Base-by-base conservation (phyloP, 2,329 filamentous ascomycete genomes). In the Bipolaris oryzae region DNA sequence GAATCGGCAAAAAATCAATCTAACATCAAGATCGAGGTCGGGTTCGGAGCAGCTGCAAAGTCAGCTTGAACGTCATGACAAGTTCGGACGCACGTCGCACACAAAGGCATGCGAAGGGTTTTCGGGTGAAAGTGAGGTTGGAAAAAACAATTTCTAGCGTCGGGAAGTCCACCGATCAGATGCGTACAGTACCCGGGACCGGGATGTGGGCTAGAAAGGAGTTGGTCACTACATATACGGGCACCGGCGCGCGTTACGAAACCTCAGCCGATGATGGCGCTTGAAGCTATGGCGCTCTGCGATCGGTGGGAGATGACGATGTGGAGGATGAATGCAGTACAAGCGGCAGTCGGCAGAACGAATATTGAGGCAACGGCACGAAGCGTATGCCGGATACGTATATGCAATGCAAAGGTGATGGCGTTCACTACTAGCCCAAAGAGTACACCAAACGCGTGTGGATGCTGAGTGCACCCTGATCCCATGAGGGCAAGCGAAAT, bases 111-210 rank as follows among this genome's bases (percentile, higher is more conserved):
- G 4, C 15, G 11, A 42, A 5, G 7, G 9, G 13, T 15, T n/a
- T 20, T 5, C 33, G 25, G 7, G 25, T 42, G 35, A 35, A 33
- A 50, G 28, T 21, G 18, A 43, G 18, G n/a, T 25, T 35, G 15
- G 25, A 18, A 37, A 38, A 23, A 20, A 16, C n/a, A 34, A 38
- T 13, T n/a, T 35, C 28, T 37, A 43, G 35, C 31, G 34, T 52
- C 21, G 5, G 48, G 28, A 34, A 37, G 35, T 35, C 35, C 35
- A 56, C 41, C 35, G 42, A 47, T 56, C 48, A 23, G 10, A 37
- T 46, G n/a, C 20, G 23, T 28, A 25, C n/a, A 6, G n/a, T 44
- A 47, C 43, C 28, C 28, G 28, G 9, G 41, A 31, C 39, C 20
- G 13, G 39, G 39, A 31, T 43, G 41, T 37, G 41, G 5, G 20